Base-by-base conservation (phyloP, 169 alveolate species). In the Babesia sp. region DNA sequence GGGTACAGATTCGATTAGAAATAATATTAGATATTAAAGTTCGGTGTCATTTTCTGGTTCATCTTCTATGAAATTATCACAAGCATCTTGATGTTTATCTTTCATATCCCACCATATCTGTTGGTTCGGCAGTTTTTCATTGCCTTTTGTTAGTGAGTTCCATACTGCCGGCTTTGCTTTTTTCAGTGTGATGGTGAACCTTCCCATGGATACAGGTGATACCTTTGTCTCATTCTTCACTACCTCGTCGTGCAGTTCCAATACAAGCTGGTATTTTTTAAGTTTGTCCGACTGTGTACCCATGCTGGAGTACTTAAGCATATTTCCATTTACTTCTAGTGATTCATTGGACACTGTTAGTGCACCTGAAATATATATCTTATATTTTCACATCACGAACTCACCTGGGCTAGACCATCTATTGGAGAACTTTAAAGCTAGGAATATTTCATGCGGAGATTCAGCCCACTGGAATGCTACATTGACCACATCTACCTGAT, bases 401-500 rank as follows among this genome's bases (percentile, higher is more conserved):
- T 33, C 51, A 71, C 95, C 98, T 8, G 99, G 99, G 24, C 97
- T 91, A 85, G 95, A 97, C 93, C 96, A 91, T 66, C 99, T 86
- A 50, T 95, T 95, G 2, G 99, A 95, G 86, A 94, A 96, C 85
- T 96, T 96, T 33, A 96, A 86, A 54, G 90, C 90, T 20, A 96
- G 78, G 63, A 86, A 95, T 18, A 95, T 84, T 45, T 91, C 87
- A 56, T 92, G 88, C 24, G 96, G 92, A 29, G 96, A 91, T 83
- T 96, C 96, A 14, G 99, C 99, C 99, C 99, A 96, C 79, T 94
- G 97, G 77, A 95, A 94, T 33, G 99, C 98, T 26, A 98, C 98
- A 28, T 94, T 90, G 45, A 96, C 90, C 56, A 79, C 77, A 28
- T 79, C 87, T 16, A 70, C 51, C 54, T 68, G 67, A 77, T 71